phyloP scores from a whole-genome alignment of 2,329 filamentous ascomycete genomes.

The Penicillium janthinellum region DNA sequence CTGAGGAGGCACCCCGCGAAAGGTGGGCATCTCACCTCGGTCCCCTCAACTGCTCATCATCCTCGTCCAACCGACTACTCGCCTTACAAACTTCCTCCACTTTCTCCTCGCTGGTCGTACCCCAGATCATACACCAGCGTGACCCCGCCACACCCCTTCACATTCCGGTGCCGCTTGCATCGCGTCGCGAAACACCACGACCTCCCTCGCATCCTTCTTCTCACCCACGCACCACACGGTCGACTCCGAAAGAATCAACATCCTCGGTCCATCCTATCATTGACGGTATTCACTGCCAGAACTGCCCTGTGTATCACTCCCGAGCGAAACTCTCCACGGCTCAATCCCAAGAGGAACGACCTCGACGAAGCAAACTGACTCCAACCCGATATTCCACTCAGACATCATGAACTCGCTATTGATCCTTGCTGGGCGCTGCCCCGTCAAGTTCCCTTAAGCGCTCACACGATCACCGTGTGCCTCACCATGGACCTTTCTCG shows the following conservation, averaged over 20 bases:
- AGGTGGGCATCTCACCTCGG: constrained; percentile 19
- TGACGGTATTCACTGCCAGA: not conserved
- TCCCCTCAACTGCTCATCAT: constrained; percentile 13
- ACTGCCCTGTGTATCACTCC: not conserved
- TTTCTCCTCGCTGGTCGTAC: not conserved
- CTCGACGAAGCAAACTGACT: not conserved
- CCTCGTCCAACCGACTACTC: not conserved
- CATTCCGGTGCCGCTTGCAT: constrained; percentile 26
- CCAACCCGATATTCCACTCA: constrained; percentile 6
- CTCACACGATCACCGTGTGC: constrained; percentile 25
- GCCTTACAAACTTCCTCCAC: not conserved
- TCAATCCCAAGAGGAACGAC: constrained; percentile 4
- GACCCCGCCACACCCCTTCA: constrained; percentile 4
- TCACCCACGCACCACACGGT: constrained; percentile 8
- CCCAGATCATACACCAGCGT: not conserved
- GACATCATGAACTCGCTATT: constrained; percentile 29
- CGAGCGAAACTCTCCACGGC: not conserved
- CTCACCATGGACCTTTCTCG: constrained; percentile 35
- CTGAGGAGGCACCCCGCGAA: constrained; percentile 24
- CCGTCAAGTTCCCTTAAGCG: constrained; percentile 33
- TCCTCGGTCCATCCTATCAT: not conserved
- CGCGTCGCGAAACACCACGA: constrained; percentile 15
- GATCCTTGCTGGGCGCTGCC: constrained; percentile 27
- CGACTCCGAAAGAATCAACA: not conserved
- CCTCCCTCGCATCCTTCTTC: constrained; percentile 6